Evolutionary conservation across 2,329 filamentous ascomycete species (phyloP), one percentile per base, ranked within the genome.

Genomic region (Scytalidium sp.): DNA sequence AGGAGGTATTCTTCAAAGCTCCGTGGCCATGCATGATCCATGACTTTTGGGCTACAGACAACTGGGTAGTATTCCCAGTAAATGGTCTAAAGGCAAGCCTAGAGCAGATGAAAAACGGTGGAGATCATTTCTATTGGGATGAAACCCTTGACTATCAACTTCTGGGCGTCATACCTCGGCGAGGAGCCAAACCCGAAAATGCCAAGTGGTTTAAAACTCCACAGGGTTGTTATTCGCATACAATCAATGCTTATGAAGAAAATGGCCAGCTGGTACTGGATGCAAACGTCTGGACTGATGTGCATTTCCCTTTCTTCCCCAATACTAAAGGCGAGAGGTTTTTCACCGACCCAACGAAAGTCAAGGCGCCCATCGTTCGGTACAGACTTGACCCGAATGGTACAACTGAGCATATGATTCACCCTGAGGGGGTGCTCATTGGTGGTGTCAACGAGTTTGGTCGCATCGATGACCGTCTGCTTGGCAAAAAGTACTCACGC

Each of bases 371-470:
- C 6, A 21, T 43, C 41, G 20, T 20, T 21, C 42, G 42, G 3
- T 45, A 20, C 15, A 22, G 21, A 55, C 83, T 84, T 60, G 73
- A 83, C 58, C 74, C 80, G 41, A 72, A 75, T 45, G 75, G 75
- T 43, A 72, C 83, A 53, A 75, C 75, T 57, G 79, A 83, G 54
- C 79, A 78, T 59, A 68, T 73, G 41, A 70, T 81, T 4, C 80
- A 84, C 64, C 81, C 76, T 11, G 76, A 76, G 53, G n/a, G n/a
- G n/a, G 77, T 84, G 45, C 68, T 84, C 19, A 83, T 84, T 59
- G 78, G 23, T n/a, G 41, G 41, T 2, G 21, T 21, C 41, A 20
- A 20, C 11, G 41, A 43, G 21, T 43, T 43, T 13, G 41, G 41
- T n/a, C 41, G 41, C 2, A 43, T 43, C 41, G 41, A 43, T 21